Evolutionary conservation across 345 rosid genomes (phyloP).

Genomic region (Populus simonii): DNA sequence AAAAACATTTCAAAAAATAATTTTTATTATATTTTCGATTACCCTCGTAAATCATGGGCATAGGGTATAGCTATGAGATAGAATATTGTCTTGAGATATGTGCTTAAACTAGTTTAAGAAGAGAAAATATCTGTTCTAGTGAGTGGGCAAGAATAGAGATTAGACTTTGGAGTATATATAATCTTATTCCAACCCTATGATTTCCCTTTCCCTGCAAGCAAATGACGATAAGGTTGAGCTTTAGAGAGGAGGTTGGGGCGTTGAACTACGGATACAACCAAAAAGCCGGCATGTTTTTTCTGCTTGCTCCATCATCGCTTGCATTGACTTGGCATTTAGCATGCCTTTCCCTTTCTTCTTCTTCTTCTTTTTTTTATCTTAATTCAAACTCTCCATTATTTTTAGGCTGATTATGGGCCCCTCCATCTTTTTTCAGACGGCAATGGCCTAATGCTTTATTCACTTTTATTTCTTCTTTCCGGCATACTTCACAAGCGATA

Average conservation of each 20-base stretch:
- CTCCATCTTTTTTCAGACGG: not conserved
- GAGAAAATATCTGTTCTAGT: not conserved
- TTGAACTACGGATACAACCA: not conserved
- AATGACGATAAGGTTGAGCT: conserved; percentile 2
- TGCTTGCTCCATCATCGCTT: not conserved
- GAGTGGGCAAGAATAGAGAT: not conserved
- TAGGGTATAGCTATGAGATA: no score
- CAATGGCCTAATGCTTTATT: not conserved
- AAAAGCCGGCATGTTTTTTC: not conserved
- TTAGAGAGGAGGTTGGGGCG: not conserved
- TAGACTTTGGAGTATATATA: not conserved
- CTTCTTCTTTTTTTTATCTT: not conserved
- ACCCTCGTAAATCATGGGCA: no score
- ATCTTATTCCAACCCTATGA: not conserved
- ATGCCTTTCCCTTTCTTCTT: not conserved
- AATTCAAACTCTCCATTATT: not conserved
- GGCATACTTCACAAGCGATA: no score
- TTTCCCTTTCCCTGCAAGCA: not conserved
- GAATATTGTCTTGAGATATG: no score
- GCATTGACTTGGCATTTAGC: not conserved
- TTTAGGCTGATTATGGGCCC: not conserved
- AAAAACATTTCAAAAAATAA: no score
- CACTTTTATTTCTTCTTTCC: no score
- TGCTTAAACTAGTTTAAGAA: not conserved
- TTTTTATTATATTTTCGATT: no score